phyloP scores from a whole-genome alignment of 495 filamentous ascomycete species.

The Evernia prunastri region DNA sequence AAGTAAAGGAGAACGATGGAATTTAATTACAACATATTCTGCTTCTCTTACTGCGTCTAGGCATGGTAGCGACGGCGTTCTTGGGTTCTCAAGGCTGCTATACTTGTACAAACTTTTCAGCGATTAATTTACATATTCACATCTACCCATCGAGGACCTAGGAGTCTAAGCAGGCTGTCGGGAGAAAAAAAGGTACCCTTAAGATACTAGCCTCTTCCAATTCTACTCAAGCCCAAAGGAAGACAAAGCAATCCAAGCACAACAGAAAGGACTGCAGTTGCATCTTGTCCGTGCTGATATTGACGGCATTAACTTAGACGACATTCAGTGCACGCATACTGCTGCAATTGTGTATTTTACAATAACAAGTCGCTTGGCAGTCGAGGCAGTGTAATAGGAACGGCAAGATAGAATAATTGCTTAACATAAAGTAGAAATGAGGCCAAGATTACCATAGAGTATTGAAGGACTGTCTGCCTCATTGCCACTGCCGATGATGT shows the following conservation, averaged over 20 bases:
- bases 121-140: neutral
- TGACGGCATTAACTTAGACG: neutral
- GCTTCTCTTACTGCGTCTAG: neutral
- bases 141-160: neutral
- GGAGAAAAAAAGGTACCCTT: neutral
- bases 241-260: too few relatives aligned
- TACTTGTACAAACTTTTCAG: neutral
- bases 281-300: too few relatives aligned
- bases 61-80: neutral
- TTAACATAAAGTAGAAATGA: too few relatives aligned
- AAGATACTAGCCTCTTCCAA: neutral
- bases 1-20: slow-evolving; percentile 28
- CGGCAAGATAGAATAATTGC: neutral
- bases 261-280: too few relatives aligned
- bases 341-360: neutral
- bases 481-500: neutral
- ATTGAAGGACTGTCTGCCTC: neutral
- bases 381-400: neutral
- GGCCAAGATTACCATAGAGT: neutral
- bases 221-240: neutral
- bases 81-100: neutral
- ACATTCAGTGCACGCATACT: neutral
- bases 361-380: neutral
- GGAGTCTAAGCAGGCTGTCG: neutral
- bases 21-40: too few relatives aligned